Evolutionary conservation across 352 stramenopile genomes (phyloP), one percentile per base, ranked within the genome.

Genomic region (Nothophytophthora sp.): DNA sequence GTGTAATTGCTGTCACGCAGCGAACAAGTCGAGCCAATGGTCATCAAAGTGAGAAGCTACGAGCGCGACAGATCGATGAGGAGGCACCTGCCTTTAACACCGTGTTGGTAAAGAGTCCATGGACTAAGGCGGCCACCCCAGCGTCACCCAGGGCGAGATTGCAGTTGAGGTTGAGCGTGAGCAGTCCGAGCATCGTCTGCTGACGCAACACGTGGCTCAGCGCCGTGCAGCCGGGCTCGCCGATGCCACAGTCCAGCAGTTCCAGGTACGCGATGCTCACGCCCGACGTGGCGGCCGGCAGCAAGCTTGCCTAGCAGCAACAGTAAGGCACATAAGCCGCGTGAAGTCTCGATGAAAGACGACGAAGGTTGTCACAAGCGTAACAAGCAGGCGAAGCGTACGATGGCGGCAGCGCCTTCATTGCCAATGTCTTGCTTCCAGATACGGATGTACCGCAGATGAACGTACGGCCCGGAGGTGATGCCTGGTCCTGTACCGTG

Each of bases 371-470:
- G 29, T 15, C 10, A 35, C 29, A 28, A 33, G 15, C 20, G 5
- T 11, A 18, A 19, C 22, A 16, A 33, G 13, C 13, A 3, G 37
- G 10, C 15, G 23, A 10, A 16, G 56, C 69, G 39, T 79, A 89
- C 81, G 35, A 94, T 84, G 23, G 73, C 79, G 20, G 67, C 67
- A 4, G 67, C 75, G 43, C 83, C 83, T 65, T 93, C 83, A 47
- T 93, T 68, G 4, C 76, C 81, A 40, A 93, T 65, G 40, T 88
- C 73, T 37, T 93, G 81, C 45, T 88, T 86, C 83, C 83, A 93
- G 20, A 93, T 81, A 24, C 81, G 83, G 49, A 92, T 85, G 60
- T 82, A 91, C 9, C 74, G 70, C 12, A 94, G 50, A 18, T 86
- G 76, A 23, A 55, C 66, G 53, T 92, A 94, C 24, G 77, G 68